Base-by-base conservation (phyloP, 441 rosid genomes). In the Euphorbia celastroides region DNA sequence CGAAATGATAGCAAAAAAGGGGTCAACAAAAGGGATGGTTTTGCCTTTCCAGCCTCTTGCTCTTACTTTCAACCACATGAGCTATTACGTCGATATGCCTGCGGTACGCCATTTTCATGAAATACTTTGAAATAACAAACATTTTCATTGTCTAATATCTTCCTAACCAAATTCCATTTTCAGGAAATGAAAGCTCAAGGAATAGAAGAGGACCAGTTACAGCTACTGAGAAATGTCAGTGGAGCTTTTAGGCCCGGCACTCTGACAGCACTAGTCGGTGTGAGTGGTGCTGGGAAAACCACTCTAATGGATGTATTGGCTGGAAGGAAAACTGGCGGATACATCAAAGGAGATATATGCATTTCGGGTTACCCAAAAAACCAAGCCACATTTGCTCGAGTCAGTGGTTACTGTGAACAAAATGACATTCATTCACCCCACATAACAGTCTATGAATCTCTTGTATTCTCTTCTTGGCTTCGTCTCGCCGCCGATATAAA, bases 281-380 rank as follows among this genome's bases (percentile, higher is more conserved):
- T 84, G 7, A 87, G 90, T 64, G 96, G 96, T 31, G 96, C 96
- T 12, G 93, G 96, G n/a, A n/a, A n/a, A n/a, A n/a, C n/a, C n/a
- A n/a, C n/a, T n/a, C n/a, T n/a, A n/a, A n/a, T n/a, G n/a, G n/a
- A n/a, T n/a, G n/a, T n/a, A n/a, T n/a, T n/a, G n/a, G n/a, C n/a
- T n/a, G n/a, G n/a, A n/a, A n/a, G n/a, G n/a, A n/a, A n/a, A n/a
- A n/a, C n/a, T n/a, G n/a, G n/a, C n/a, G n/a, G n/a, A n/a, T n/a
- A n/a, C 68, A 82, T 82, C 5, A 89, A 90, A 74, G 93, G 93
- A 60, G 77, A 70, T 63, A 83, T 90, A n/a, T 80, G 65, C 65
- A 80, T 90, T 73, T 86, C 89, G 12, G 96, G 96, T 1, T 90
- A 83, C 76, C 87, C 88, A 0, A 90, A 90, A 76, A 74, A 84